Conservation (phyloP, 768 basidiomycete genomes). For the Pulveroboletus sp. region DNA sequence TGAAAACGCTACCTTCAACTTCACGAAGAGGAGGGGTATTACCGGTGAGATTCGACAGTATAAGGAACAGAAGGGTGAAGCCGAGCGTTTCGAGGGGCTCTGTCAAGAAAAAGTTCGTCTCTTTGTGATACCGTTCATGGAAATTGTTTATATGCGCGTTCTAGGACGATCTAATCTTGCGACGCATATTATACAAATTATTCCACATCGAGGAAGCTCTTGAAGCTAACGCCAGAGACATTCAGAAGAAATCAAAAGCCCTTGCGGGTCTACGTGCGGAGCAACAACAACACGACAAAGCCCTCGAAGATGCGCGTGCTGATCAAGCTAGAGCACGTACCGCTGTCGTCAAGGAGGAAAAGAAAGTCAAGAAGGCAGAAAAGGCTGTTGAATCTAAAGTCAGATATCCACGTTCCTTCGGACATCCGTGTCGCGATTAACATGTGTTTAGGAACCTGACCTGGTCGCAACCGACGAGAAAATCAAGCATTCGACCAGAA, state of each 20-base stretch:
- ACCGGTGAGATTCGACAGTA: conserved; percentile 95
- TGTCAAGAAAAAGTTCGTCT: conserved; percentile 64
- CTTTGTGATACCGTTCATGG: neutral
- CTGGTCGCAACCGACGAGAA: conserved; percentile 82
- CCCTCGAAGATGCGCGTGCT: conserved; percentile 66
- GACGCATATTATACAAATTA: conserved; percentile 80
- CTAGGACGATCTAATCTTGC: conserved; percentile 79
- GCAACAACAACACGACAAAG: conserved; percentile 66
- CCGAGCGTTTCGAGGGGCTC: conserved; percentile 79
- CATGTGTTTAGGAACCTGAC: conserved; percentile 65
- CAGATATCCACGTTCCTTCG: conserved; percentile 12
- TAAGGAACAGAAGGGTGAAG: conserved; percentile 94
- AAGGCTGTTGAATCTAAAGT: conserved; percentile 85
- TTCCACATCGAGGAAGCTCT: conserved; percentile 87
- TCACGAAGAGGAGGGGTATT: conserved; percentile 89
- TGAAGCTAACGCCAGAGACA: conserved; percentile 62
- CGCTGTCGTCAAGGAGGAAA: conserved; percentile 78
- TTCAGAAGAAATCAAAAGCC: conserved; percentile 70
- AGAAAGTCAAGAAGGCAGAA: conserved; percentile 85
- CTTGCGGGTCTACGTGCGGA: conserved; percentile 65
- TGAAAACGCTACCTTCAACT: conserved; percentile 92
- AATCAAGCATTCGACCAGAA: conserved; percentile 80
- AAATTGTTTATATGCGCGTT: conserved; percentile 6
- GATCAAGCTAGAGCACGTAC: conserved; percentile 78
- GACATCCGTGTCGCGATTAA: neutral